phyloP scores from a whole-genome alignment of 2,329 filamentous ascomycete species.

The Aspergillaceae sp. region DNA sequence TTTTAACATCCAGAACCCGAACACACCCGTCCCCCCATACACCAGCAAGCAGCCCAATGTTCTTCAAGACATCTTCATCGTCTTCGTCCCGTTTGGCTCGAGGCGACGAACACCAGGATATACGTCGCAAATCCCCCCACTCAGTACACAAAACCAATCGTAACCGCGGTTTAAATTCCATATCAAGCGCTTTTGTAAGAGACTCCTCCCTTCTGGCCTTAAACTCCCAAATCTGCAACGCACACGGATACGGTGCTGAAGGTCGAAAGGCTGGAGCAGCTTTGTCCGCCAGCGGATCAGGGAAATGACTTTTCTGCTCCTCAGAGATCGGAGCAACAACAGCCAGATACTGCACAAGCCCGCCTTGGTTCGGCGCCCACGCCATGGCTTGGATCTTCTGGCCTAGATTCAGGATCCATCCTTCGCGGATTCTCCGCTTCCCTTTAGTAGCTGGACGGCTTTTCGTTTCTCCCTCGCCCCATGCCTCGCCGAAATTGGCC shows the following conservation, averaged over 20 bases:
- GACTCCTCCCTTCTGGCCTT: conserved; percentile 25
- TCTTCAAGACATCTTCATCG: conserved; percentile 17
- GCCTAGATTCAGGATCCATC: conserved; percentile 52
- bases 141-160: conserved; percentile 46
- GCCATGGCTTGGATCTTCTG: conserved; percentile 43
- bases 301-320: conserved; percentile 26
- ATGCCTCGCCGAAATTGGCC: conserved; percentile 41
- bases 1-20: conserved; percentile 46
- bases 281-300: conserved; percentile 22
- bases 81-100: conserved; percentile 24
- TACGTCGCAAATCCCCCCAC: conserved; percentile 47
- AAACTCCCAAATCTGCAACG: conserved; percentile 54
- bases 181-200: conserved; percentile 35
- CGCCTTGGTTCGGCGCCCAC: conserved; percentile 40
- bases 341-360: conserved; percentile 49
- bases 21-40: conserved; percentile 52
- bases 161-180: conserved; percentile 37
- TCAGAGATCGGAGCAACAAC: conserved; percentile 35
- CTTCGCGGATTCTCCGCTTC: conserved; percentile 24
- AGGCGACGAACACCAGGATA: conserved; percentile 50
- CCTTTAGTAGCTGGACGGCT: conserved; percentile 4
- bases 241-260: conserved; percentile 40
- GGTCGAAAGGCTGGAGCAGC: conserved; percentile 44
- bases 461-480: conserved; percentile 19
- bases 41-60: conserved; percentile 47